Evolutionary conservation across 768 basidiomycete genomes (phyloP).

Genomic region (Chalciporus piperatus): DNA sequence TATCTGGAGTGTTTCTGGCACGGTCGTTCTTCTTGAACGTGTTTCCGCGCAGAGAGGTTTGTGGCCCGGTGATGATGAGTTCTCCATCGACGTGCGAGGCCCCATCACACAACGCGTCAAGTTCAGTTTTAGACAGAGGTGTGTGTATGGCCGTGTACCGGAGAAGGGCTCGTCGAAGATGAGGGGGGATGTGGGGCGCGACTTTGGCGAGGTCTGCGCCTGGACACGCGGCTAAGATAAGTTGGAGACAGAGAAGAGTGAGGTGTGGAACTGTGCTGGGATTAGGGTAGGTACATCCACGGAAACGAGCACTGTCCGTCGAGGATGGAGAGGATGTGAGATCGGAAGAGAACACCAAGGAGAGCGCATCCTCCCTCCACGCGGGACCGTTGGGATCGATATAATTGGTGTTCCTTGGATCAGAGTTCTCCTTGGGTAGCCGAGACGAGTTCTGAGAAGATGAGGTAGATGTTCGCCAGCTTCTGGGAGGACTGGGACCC

Average conservation of each 20-base stretch:
- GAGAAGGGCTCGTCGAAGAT: constrained; percentile 57
- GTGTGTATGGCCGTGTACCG: constrained; percentile 55
- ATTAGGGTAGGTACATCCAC: constrained; percentile 12
- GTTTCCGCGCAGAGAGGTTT: constrained; percentile 42
- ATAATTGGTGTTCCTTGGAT: constrained; percentile 11
- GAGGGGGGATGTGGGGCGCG: constrained; percentile 51
- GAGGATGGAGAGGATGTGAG: neutral
- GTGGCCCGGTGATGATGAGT: constrained; percentile 59
- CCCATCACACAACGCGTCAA: constrained; percentile 49
- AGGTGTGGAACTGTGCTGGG: constrained; percentile 44
- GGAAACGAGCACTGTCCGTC: neutral
- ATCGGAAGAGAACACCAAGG: constrained; percentile 40
- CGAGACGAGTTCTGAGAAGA: neutral
- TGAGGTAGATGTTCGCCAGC: constrained; percentile 43
- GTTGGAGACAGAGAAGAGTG: constrained; percentile 54
- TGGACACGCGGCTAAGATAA: constrained; percentile 40
- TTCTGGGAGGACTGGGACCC: constrained; percentile 54
- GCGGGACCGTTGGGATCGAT: constrained; percentile 26
- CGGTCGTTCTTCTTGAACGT: constrained; percentile 33
- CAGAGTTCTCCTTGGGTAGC: constrained; percentile 15
- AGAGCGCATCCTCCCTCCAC: constrained; percentile 59
- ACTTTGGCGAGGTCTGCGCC: constrained; percentile 46
- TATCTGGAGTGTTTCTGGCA: neutral
- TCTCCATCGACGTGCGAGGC: constrained; percentile 61
- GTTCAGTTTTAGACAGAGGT: constrained; percentile 49